Evolutionary conservation across 495 filamentous ascomycete species (phyloP), one percentile per base, ranked within the genome.

Genomic region (Penicillium coffeae): DNA sequence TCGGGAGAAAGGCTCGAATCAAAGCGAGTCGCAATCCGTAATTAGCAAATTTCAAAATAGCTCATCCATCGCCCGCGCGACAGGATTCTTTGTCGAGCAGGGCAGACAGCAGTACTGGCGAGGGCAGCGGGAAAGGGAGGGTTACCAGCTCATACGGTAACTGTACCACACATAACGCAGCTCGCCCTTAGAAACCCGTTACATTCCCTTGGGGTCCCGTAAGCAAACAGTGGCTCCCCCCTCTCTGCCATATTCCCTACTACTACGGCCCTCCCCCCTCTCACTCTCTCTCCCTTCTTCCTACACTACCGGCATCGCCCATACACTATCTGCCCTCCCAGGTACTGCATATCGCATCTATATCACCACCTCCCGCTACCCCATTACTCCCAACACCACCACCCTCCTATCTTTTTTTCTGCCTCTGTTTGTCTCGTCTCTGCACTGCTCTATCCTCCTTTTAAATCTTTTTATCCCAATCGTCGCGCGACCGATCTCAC

Each of bases 251-350:
- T 65, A 69, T 70, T 70, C 65, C 73, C 75, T 78, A 80, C 76
- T 82, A 80, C 82, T 82, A 79, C 77, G 72, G 71, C 69, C 56
- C 59, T 69, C 62, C 58, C 61, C 64, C 56, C 66, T 65, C 58
- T 62, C 59, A 50, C 62, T 56, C 63, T 65, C 56, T 60, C 67
- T 66, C 60, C 56, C 66, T 61, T 55, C 52, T 67, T 72, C 79
- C 74, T 79, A 79, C 78, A 75, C 75, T 70, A 72, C 71, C 59
- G 64, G 44, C 55, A 65, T 72, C 75, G 66, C 77, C 72, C 79
- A 79, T 78, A 83, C 78, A 81, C 81, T 75, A 71, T 75, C 71
- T 72, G 73, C 75, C 75, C 73, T 67, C 73, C 68, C 73, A 66
- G 71, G 63, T 70, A 66, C 68, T 69, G 62, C 65, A 69, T 66